Conservation (phyloP, 2,329 filamentous ascomycete genomes). For the Ophiostoma montium region DNA sequence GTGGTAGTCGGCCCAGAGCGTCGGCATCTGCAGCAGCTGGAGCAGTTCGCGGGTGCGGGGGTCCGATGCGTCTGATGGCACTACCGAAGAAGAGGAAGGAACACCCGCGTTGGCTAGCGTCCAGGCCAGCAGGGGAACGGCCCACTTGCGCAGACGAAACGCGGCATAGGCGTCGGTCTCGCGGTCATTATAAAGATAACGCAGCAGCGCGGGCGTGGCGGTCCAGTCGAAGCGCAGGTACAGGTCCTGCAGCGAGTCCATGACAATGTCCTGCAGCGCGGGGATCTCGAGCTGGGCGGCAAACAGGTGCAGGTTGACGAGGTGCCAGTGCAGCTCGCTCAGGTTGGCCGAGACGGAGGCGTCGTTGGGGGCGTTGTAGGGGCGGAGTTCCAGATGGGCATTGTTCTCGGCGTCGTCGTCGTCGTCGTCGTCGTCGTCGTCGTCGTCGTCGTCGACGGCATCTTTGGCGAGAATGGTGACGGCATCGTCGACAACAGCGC, state of each 20-base stretch:
- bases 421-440: not conserved
- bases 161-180: slow-evolving; percentile 35
- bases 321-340: slow-evolving; percentile 37
- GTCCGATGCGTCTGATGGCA: not conserved
- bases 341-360: slow-evolving; percentile 12
- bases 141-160: slow-evolving; percentile 42
- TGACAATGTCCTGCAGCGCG: slow-evolving; percentile 39
- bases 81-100: not conserved
- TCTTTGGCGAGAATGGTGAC: slow-evolving; percentile 17
- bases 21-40: slow-evolving; percentile 30
- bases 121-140: slow-evolving; percentile 47
- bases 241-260: slow-evolving; percentile 45
- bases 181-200: slow-evolving; percentile 40
- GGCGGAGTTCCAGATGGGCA: too few relatives aligned
- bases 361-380: not conserved
- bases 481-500: slow-evolving; percentile 28
- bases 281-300: slow-evolving; percentile 35
- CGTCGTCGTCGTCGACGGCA: slow-evolving; percentile 4
- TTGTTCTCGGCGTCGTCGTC: not conserved
- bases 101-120: slow-evolving; percentile 23
- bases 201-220: slow-evolving; percentile 35
- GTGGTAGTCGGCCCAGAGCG: slow-evolving; percentile 35
- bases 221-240: slow-evolving; percentile 46
- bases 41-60: slow-evolving; percentile 14
- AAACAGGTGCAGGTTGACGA: slow-evolving; percentile 43